phyloP scores from a whole-genome alignment of 2,329 filamentous ascomycete species.

The Phialophora verrucosa region DNA sequence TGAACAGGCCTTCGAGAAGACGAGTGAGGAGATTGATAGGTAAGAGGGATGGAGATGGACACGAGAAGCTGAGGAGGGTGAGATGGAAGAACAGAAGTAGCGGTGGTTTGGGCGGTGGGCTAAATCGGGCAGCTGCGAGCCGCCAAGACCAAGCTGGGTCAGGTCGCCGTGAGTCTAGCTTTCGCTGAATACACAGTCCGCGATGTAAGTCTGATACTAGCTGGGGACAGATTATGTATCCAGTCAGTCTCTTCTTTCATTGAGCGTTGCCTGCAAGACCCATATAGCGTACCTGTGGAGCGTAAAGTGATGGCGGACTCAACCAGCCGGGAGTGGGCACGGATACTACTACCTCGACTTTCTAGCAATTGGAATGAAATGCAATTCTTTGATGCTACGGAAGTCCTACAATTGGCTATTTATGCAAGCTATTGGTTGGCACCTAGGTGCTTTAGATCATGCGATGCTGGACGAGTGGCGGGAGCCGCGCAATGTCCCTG shows the following conservation, averaged over 20 bases:
- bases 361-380: slow-evolving; percentile 3
- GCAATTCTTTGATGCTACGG: background rate
- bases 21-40: slow-evolving; percentile 33
- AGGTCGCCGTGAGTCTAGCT: slow-evolving; percentile 17
- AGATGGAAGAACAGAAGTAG: slow-evolving; percentile 39
- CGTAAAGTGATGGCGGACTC: slow-evolving; percentile 1
- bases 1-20: slow-evolving; percentile 25
- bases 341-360: background rate
- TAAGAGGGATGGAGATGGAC: slow-evolving; percentile 28
- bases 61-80: slow-evolving; percentile 34
- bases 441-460: slow-evolving; percentile 13
- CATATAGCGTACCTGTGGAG: slow-evolving; percentile 13
- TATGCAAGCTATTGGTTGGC: slow-evolving; percentile 4
- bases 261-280: background rate
- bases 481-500: slow-evolving; percentile 38
- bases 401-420: background rate
- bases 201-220: slow-evolving; percentile 13
- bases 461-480: slow-evolving; percentile 31
- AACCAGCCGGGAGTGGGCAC: background rate
- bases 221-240: slow-evolving; percentile 15
- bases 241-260: background rate
- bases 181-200: slow-evolving; percentile 7
- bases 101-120: slow-evolving; percentile 33
- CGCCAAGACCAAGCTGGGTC: slow-evolving; percentile 28
- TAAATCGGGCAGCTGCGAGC: slow-evolving; percentile 24